phyloP scores from a whole-genome alignment of 208 protist species.

The Histomonas meleagridis region DNA sequence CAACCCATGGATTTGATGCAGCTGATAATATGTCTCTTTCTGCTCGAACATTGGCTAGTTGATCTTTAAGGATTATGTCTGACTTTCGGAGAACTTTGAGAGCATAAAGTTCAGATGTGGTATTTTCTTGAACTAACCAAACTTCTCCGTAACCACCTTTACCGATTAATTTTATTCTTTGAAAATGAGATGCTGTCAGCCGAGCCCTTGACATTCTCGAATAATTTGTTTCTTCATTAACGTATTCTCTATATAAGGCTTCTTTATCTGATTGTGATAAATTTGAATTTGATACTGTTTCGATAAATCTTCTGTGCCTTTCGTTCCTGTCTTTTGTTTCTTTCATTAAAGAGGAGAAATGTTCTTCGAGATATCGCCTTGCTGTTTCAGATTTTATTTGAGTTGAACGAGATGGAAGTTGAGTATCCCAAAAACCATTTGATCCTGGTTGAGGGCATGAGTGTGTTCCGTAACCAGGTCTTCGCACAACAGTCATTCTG shows the following conservation, averaged over 20 bases:
- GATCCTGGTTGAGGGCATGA: not conserved
- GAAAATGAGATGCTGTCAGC: not conserved
- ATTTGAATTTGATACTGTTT: not conserved
- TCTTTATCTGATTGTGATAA: not conserved
- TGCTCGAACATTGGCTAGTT: slow-evolving; percentile 48
- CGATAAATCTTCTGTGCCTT: not conserved
- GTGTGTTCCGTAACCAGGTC: not conserved
- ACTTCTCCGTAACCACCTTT: slow-evolving; percentile 21
- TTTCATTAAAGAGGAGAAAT: not conserved
- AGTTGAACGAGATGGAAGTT: not conserved
- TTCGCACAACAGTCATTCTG: not conserved
- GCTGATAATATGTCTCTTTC: slow-evolving; percentile 53
- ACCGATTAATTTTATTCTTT: slow-evolving; percentile 29
- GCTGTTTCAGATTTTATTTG: slow-evolving; percentile 13
- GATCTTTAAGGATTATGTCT: slow-evolving; percentile 33
- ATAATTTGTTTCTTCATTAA: not conserved
- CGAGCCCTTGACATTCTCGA: not conserved
- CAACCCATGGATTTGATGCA: slow-evolving; percentile 53
- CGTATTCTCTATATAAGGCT: not conserved
- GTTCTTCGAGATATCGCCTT: not conserved
- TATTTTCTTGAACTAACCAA: not conserved
- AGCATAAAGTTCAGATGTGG: not conserved
- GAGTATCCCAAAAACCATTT: not conserved
- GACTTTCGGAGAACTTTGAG: not conserved
- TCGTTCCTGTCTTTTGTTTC: not conserved